Evolutionary conservation across 2,329 filamentous ascomycete species (phyloP).

Genomic region (Hypoxylon sp.): DNA sequence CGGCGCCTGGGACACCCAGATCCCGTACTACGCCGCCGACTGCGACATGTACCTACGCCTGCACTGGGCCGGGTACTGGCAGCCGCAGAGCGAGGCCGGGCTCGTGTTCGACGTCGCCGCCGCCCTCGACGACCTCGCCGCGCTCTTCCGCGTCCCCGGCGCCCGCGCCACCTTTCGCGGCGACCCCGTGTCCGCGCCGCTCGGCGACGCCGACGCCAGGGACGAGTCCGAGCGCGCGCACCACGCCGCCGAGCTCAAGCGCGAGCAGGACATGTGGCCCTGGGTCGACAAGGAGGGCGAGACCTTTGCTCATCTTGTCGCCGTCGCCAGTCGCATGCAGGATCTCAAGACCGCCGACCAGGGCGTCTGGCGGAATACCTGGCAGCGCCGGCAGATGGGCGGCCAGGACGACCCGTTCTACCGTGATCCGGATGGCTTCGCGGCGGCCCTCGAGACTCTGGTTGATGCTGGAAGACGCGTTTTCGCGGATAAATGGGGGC

Average conservation of each 20-base stretch:
- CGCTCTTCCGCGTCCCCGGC: slow-evolving; percentile 52
- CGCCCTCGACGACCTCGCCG: slow-evolving; percentile 54
- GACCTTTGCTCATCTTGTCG: slow-evolving; percentile 48
- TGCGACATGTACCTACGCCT: slow-evolving; percentile 57
- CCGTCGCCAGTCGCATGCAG: slow-evolving; percentile 46
- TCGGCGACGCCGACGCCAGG: background rate
- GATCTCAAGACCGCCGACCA: slow-evolving; percentile 39
- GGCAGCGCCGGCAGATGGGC: slow-evolving; percentile 53
- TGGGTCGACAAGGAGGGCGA: slow-evolving; percentile 49
- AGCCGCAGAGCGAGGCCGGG: slow-evolving; percentile 50
- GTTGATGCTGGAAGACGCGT: slow-evolving; percentile 48
- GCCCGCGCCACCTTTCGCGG: slow-evolving; percentile 46
- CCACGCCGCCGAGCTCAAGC: slow-evolving; percentile 43
- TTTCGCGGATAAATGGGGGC: slow-evolving; percentile 54
- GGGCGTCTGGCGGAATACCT: slow-evolving; percentile 48
- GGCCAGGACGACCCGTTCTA: slow-evolving; percentile 56
- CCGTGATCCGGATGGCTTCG: slow-evolving; percentile 50
- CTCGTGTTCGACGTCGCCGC: slow-evolving; percentile 54
- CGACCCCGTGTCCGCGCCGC: slow-evolving; percentile 44
- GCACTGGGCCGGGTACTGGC: slow-evolving; percentile 53
- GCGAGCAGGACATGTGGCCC: slow-evolving; percentile 41
- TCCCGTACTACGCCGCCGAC: slow-evolving; percentile 58
- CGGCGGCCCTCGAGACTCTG: slow-evolving; percentile 45
- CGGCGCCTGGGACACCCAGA: slow-evolving; percentile 59
- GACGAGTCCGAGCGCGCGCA: slow-evolving; percentile 32